Conservation (phyloP, 768 basidiomycete genomes). For the Albatrellus ellisii region DNA sequence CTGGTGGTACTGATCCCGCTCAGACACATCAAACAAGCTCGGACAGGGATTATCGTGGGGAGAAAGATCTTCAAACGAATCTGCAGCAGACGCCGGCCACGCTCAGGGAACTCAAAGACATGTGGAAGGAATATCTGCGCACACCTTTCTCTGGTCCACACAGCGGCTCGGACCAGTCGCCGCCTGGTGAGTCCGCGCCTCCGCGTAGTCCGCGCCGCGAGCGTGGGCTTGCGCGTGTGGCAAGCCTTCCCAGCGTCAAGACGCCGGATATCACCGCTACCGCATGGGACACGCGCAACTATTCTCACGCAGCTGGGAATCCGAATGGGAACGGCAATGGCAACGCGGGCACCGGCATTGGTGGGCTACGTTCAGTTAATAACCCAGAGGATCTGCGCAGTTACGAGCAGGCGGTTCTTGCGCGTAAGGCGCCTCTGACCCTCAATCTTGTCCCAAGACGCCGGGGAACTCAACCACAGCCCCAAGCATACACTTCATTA, state of each 20-base stretch:
- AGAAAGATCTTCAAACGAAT: conserved; percentile 19
- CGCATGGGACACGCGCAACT: no score
- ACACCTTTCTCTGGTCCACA: conserved; percentile 39
- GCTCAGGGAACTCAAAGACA: conserved; percentile 43
- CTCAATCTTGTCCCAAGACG: conserved; percentile 39
- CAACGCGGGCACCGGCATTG: conserved; percentile 14
- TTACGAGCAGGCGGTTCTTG: conserved; percentile 67
- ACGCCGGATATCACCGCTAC: conserved; percentile 36
- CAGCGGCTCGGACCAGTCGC: conserved; percentile 2
- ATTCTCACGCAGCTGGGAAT: conserved; percentile 8
- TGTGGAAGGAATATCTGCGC: conserved; percentile 66
- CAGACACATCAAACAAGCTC: no score
- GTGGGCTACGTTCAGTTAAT: conserved; percentile 19
- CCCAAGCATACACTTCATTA: no score
- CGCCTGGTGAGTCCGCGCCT: conserved; percentile 9
- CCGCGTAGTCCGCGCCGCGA: conserved; percentile 16
- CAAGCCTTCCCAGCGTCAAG: conserved; percentile 55
- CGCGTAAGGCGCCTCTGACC: conserved; percentile 46
- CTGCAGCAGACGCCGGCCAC: conserved; percentile 13
- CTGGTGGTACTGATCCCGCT: no score
- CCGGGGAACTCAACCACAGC: conserved; percentile 14
- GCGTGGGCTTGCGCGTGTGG: conserved; percentile 38
- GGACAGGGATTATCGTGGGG: no score
- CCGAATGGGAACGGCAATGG: conserved; percentile 6
- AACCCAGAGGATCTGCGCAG: conserved; percentile 49